Evolutionary conservation across 371 early-diverging fungal species (phyloP).

Genomic region (Mortierella sp.): DNA sequence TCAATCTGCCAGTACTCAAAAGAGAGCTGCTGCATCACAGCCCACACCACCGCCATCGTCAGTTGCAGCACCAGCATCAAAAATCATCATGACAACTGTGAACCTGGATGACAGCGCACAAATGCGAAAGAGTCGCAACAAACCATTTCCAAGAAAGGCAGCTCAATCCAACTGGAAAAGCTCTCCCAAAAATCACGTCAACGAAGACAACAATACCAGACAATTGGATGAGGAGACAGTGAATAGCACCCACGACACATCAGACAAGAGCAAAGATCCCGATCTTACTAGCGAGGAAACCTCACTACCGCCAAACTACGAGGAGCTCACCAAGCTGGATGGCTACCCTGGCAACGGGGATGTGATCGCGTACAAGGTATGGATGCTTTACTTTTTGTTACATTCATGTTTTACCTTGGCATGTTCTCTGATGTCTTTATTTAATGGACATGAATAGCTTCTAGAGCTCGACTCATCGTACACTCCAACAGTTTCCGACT

Average conservation of each 20-base stretch:
- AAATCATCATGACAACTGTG: slow-evolving; percentile 34
- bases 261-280: neutral
- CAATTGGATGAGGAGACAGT: no score
- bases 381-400: no score
- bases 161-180: slow-evolving; percentile 2
- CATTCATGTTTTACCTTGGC: no score
- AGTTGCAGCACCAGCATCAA: slow-evolving; percentile 6
- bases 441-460: slow-evolving; percentile 9
- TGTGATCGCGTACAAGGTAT: slow-evolving; percentile 42
- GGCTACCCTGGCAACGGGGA: slow-evolving; percentile 20
- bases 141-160: neutral
- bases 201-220: no score
- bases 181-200: neutral
- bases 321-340: slow-evolving; percentile 13
- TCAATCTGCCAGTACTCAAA: neutral
- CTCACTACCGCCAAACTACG: slow-evolving; percentile 20
- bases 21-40: neutral
- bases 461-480: slow-evolving; percentile 40
- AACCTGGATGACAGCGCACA: slow-evolving; percentile 19
- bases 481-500: slow-evolving; percentile 40
- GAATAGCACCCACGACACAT: neutral
- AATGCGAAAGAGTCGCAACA: neutral
- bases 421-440: no score
- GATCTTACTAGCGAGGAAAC: neutral
- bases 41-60: neutral